Conservation (phyloP, 2,329 filamentous ascomycete species). For the Aureobasidium subglaciale region DNA sequence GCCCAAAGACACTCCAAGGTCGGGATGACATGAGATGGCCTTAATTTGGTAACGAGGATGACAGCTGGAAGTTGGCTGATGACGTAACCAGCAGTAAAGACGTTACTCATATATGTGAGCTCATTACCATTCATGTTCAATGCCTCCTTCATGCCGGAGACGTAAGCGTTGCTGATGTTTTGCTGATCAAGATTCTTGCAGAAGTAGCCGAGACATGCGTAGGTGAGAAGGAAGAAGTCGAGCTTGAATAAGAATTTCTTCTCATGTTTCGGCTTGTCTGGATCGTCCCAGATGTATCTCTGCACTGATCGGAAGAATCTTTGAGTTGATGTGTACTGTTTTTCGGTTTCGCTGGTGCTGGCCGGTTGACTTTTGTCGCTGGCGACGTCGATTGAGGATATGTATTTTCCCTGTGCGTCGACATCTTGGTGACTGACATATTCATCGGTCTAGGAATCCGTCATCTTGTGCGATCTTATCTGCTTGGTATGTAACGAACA, state of each 20-base stretch:
- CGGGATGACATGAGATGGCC: slow-evolving; percentile 47
- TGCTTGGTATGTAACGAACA: too few species aligned
- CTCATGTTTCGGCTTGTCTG: slow-evolving; percentile 3
- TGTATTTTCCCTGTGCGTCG: not conserved
- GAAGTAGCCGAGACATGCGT: slow-evolving; percentile 51
- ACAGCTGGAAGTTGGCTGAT: slow-evolving; percentile 47
- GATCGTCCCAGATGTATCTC: slow-evolving; percentile 14
- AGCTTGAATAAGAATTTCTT: slow-evolving; percentile 47
- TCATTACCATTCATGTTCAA: slow-evolving; percentile 47
- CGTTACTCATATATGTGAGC: slow-evolving; percentile 49
- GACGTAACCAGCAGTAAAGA: slow-evolving; percentile 47
- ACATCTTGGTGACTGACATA: not conserved
- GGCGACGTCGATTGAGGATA: not conserved
- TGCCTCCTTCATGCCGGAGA: slow-evolving; percentile 48
- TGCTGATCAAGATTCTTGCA: slow-evolving; percentile 51
- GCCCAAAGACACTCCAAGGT: slow-evolving; percentile 49
- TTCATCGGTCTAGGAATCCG: too few species aligned
- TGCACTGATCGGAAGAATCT: slow-evolving; percentile 1
- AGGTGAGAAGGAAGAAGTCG: slow-evolving; percentile 50
- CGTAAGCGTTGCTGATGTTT: slow-evolving; percentile 52
- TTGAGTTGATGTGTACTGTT: not conserved
- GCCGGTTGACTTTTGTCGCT: not conserved
- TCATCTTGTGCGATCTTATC: too few species aligned
- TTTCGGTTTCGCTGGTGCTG: not conserved
- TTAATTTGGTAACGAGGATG: slow-evolving; percentile 38